Base-by-base conservation (phyloP, 2,329 filamentous ascomycete species). In the Aschersonia sp. region DNA sequence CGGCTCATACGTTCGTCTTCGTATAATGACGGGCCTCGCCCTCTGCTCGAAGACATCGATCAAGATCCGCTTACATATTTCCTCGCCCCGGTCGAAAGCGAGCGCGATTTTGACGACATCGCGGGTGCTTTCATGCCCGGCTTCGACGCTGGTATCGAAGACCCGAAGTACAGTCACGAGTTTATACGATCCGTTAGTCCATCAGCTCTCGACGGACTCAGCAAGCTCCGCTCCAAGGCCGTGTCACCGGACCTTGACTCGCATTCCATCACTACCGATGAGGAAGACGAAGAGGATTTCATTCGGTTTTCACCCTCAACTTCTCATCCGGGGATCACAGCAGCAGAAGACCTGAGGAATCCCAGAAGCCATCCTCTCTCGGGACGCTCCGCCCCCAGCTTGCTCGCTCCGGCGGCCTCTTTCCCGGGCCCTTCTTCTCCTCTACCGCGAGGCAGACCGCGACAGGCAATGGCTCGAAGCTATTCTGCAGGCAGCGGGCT, bases 121-220 rank as follows among this genome's bases (percentile, higher is more conserved):
- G 68, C 67, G 41, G 59, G 65, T 43, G 64, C 64, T 52, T 67
- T 72, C 58, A 64, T 73, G 62, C 72, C 75, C 43, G 28, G n/a
- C 53, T 72, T 76, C 54, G 74, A 78, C 56, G 75, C 75, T 40
- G 74, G 75, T 48, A 79, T 79, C 57, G 74, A 78, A 56, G 69
- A 74, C 53, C 58, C 64, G 47, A 68, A 62, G 50, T 65, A 65
- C 4, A 69, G 71, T 3, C 58, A 62, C 31, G 66, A 69, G 12
- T 65, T 71, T 41, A 63, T 77, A 47, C 69, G 75, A 51, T 77
- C 71, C 53, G 69, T 79, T 50, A 78, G 74, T 56, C 75, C 75
- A 2, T 78, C 75, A 0, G 74, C 66, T 31, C 71, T 79, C 32
- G 70, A 69, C 30, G 72, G 73, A 3, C 69, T 76, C 12, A 65